Percentiles rank a stretch among this genome's conserved stretches.
Conservation (phyloP, 2,329 filamentous ascomycete genomes). For the Aspergillus ustus region DNA sequence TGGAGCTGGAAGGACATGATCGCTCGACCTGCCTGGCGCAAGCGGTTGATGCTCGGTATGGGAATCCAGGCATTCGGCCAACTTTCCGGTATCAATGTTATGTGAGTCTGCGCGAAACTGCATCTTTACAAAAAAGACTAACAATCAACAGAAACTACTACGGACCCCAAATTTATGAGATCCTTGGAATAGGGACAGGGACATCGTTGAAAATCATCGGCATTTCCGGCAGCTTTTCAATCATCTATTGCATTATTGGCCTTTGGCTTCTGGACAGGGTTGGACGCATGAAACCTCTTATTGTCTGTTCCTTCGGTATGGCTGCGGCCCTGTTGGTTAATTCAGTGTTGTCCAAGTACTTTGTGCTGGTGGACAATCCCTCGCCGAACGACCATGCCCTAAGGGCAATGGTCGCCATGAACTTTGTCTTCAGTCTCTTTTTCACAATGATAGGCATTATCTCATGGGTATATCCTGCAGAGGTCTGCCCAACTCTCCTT, state of each 20-base stretch:
- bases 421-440: slow-evolving; percentile 51
- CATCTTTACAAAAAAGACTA: neutral
- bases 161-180: slow-evolving; percentile 48
- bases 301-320: slow-evolving; percentile 48
- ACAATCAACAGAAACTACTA: slow-evolving; percentile 41
- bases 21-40: slow-evolving; percentile 50
- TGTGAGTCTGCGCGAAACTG: slow-evolving; percentile 18
- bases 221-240: slow-evolving; percentile 54
- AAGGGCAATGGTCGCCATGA: slow-evolving; percentile 51
- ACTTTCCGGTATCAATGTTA: slow-evolving; percentile 49
- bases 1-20: slow-evolving; percentile 46
- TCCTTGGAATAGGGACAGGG: slow-evolving; percentile 49
- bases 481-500: slow-evolving; percentile 20
- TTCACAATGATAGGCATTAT: slow-evolving; percentile 50
- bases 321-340: slow-evolving; percentile 43
- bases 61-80: slow-evolving; percentile 41
- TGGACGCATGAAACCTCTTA: slow-evolving; percentile 53
- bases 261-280: slow-evolving; percentile 51
- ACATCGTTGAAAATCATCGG: slow-evolving; percentile 56
- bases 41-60: slow-evolving; percentile 51
- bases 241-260: slow-evolving; percentile 51
- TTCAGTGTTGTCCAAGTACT: slow-evolving; percentile 43
- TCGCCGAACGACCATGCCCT: slow-evolving; percentile 37
- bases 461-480: slow-evolving; percentile 50
- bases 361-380: slow-evolving; percentile 14